Evolutionary conservation across 1,139 yeast species (phyloP).

Genomic region (Debaryomycetaceae sp.): DNA sequence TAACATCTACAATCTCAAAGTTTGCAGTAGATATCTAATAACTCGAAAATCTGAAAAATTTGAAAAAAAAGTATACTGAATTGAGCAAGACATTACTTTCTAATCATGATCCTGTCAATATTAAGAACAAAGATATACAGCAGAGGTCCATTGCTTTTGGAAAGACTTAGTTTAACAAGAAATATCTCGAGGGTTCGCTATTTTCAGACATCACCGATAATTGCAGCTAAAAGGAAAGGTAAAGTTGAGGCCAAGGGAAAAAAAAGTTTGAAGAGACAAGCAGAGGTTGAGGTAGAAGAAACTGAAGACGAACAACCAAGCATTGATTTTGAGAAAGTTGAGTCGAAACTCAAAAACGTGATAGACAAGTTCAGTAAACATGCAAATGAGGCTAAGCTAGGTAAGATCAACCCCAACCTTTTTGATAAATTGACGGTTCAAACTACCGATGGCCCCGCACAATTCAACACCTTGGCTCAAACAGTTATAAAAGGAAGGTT

Average conservation of each 20-base stretch:
- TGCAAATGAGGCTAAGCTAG: conserved; percentile 61
- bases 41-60: not conserved
- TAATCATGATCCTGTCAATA: not conserved
- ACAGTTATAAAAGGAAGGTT: conserved; percentile 71
- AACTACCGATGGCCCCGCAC: conserved; percentile 44
- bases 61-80: not conserved
- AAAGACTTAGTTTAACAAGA: no score
- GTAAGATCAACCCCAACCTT: conserved; percentile 61
- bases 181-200: not conserved
- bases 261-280: conserved; percentile 10
- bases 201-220: conserved; percentile 6
- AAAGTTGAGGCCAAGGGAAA: conserved; percentile 15
- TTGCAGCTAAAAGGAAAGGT: conserved; percentile 11
- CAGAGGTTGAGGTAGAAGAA: conserved; percentile 11
- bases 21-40: not conserved
- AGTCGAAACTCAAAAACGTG: conserved; percentile 44
- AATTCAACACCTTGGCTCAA: conserved; percentile 67
- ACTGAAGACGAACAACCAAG: conserved; percentile 15
- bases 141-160: not conserved
- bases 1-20: not conserved
- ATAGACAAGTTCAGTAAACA: conserved; percentile 53
- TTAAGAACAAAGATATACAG: not conserved
- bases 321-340: conserved; percentile 40
- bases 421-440: conserved; percentile 59
- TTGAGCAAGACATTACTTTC: no score